Conservation (phyloP, 2,329 filamentous ascomycete genomes). For the Fusarium circinatum region DNA sequence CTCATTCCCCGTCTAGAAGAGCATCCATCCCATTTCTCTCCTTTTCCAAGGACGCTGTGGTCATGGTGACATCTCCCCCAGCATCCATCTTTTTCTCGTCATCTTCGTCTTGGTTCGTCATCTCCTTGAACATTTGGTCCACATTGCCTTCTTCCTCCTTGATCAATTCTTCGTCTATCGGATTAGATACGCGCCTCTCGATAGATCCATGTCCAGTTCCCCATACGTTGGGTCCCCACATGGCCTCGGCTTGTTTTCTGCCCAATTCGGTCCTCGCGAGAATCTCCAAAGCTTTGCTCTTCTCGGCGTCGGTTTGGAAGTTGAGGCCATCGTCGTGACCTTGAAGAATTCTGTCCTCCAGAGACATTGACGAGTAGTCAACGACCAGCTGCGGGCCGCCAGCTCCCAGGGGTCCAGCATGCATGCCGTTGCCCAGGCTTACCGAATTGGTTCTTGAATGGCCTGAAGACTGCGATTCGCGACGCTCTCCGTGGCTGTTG, state of each 20-base stretch:
- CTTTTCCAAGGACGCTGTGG: constrained; percentile 56
- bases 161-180: constrained; percentile 45
- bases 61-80: constrained; percentile 48
- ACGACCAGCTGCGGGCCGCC: constrained; percentile 56
- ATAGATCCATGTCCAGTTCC: constrained; percentile 47
- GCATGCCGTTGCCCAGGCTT: constrained; percentile 54
- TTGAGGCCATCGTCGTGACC: constrained; percentile 59
- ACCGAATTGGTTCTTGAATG: constrained; percentile 51
- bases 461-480: constrained; percentile 41
- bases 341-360: constrained; percentile 63
- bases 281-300: constrained; percentile 63
- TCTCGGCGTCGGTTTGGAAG: constrained; percentile 57
- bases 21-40: constrained; percentile 60
- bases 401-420: constrained; percentile 56
- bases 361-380: constrained; percentile 53
- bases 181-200: constrained; percentile 41
- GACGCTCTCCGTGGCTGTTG: constrained; percentile 43
- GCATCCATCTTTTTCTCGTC: constrained; percentile 51
- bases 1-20: constrained; percentile 56
- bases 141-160: constrained; percentile 59
- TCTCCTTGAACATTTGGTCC: constrained; percentile 66
- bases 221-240: constrained; percentile 64
- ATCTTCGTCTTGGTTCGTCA: constrained; percentile 64
- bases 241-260: constrained; percentile 60
- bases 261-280: constrained; percentile 61